Evolutionary conservation across 257 asterid species (phyloP).

Genomic region (Capsicum pubescens): DNA sequence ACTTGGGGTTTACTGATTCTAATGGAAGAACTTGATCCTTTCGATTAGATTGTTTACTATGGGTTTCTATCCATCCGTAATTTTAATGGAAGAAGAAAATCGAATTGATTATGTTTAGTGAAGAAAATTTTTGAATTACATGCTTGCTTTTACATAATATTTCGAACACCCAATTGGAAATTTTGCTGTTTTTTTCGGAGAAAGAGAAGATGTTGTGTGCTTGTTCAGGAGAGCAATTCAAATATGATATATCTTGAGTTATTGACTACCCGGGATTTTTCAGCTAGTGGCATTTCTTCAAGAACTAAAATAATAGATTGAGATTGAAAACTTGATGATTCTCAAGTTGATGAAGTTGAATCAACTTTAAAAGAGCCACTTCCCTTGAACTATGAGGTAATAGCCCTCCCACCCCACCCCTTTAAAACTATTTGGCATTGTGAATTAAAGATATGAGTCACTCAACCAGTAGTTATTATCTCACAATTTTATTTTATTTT

Average conservation of each 20-base stretch:
- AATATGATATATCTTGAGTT: conserved; percentile 86
- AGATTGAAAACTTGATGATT: conserved; percentile 85
- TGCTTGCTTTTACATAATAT: too few species aligned
- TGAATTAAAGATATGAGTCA: neutral
- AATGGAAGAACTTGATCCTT: too few species aligned
- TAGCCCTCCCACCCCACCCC: neutral
- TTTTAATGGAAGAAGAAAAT: too few species aligned
- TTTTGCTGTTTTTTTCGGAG: neutral
- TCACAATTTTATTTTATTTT: too few species aligned
- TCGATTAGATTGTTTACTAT: too few species aligned
- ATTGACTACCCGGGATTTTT: conserved; percentile 90
- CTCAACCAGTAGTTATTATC: too few species aligned
- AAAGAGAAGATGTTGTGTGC: conserved; percentile 72
- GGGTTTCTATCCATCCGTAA: too few species aligned
- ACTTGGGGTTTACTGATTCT: too few species aligned
- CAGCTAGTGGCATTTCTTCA: conserved; percentile 85
- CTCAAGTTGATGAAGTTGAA: conserved; percentile 94
- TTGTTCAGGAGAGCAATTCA: conserved; percentile 93
- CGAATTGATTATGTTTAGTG: too few species aligned
- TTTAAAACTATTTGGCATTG: neutral
- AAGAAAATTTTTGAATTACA: too few species aligned
- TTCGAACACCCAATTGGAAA: neutral
- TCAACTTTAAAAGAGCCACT: conserved; percentile 94
- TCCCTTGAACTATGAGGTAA: conserved; percentile 85
- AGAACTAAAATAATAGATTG: conserved; percentile 70